phyloP scores from a whole-genome alignment of 257 asterid genomes.

The Rhazya stricta region DNA sequence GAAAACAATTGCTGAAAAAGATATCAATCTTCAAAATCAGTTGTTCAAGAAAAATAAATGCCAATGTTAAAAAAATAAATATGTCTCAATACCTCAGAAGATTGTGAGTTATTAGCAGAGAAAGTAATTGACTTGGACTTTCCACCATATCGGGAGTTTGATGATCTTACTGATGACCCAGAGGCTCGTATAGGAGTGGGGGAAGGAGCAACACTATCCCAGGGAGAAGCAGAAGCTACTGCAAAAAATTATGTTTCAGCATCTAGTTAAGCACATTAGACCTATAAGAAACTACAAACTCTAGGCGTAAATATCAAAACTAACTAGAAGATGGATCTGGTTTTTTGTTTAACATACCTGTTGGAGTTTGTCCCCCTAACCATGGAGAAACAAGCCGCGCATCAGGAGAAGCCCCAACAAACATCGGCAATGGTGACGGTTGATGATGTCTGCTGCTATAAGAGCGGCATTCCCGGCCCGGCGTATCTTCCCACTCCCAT shows the following conservation, averaged over 20 bases:
- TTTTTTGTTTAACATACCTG: slow-evolving; percentile 29
- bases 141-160: slow-evolving; percentile 64
- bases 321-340: background rate
- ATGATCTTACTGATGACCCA: slow-evolving; percentile 62
- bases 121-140: slow-evolving; percentile 33
- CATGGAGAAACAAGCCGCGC: slow-evolving; percentile 94
- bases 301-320: slow-evolving; percentile 14
- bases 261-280: background rate
- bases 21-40: background rate
- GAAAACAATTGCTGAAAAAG: slow-evolving; percentile 1
- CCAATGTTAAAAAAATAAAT: background rate
- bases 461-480: slow-evolving; percentile 54
- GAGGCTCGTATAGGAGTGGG: slow-evolving; percentile 95
- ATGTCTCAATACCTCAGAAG: slow-evolving; percentile 45
- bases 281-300: slow-evolving; percentile 10
- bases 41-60: background rate
- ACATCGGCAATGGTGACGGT: slow-evolving; percentile 81
- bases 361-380: slow-evolving; percentile 80
- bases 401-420: slow-evolving; percentile 87
- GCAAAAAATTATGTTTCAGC: background rate
- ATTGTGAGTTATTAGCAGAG: slow-evolving; percentile 33
- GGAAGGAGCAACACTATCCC: slow-evolving; percentile 89
- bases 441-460: slow-evolving; percentile 50
- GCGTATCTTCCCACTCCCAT: slow-evolving; percentile 97
- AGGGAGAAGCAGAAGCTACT: slow-evolving; percentile 57